Conservation (phyloP, 495 filamentous ascomycete species). For the Gamarada debralockiae region DNA sequence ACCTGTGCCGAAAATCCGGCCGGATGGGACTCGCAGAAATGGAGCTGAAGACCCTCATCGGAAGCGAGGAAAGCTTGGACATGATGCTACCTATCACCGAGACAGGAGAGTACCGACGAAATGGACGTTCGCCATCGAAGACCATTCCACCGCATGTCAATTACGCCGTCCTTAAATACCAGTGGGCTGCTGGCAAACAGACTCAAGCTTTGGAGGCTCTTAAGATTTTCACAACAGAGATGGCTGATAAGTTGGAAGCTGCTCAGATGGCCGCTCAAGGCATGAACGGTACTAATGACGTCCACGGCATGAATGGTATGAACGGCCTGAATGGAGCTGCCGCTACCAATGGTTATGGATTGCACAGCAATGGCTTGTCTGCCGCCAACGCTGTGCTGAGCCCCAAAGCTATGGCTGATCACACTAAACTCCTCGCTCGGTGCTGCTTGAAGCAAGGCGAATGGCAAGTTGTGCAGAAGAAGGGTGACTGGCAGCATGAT, state of each 20-base stretch:
- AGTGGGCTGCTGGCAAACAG: slow-evolving; percentile 77
- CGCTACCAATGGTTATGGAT: slow-evolving; percentile 23
- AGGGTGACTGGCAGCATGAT: slow-evolving; percentile 81
- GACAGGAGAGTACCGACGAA: slow-evolving; percentile 36
- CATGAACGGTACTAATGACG: slow-evolving; percentile 39
- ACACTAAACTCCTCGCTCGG: slow-evolving; percentile 80
- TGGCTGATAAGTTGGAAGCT: slow-evolving; percentile 69
- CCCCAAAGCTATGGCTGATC: slow-evolving; percentile 45
- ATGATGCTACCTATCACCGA: slow-evolving; percentile 48
- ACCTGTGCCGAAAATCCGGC: slow-evolving; percentile 92
- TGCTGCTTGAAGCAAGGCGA: slow-evolving; percentile 94
- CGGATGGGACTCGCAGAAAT: slow-evolving; percentile 96
- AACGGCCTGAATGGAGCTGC: slow-evolving; percentile 40
- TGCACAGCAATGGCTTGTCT: slow-evolving; percentile 14
- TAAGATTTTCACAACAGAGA: slow-evolving; percentile 72
- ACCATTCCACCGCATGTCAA: slow-evolving; percentile 70
- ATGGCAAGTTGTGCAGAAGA: slow-evolving; percentile 81
- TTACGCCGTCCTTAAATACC: slow-evolving; percentile 91
- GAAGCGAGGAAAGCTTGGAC: slow-evolving; percentile 60
- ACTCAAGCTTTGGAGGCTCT: slow-evolving; percentile 64
- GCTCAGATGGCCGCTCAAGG: slow-evolving; percentile 54
- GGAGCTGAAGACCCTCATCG: slow-evolving; percentile 71
- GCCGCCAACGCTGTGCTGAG: slow-evolving; percentile 24
- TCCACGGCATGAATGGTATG: slow-evolving; percentile 50
- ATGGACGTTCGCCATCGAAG: neutral